Conservation (phyloP, 345 rosid species). For the Corchorus capsularis region DNA sequence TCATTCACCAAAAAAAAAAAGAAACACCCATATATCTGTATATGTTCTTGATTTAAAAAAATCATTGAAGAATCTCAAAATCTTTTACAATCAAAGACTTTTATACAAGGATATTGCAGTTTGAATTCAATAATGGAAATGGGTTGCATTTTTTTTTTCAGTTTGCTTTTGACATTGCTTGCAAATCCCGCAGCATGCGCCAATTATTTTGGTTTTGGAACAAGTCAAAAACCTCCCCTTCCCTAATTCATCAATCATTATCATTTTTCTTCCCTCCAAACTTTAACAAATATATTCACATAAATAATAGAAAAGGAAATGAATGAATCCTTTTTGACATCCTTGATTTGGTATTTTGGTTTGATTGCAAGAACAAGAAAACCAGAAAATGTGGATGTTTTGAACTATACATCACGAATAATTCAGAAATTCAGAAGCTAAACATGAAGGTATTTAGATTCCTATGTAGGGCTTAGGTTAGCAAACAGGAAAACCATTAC, state of each 20-base stretch:
- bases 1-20: too few relatives aligned
- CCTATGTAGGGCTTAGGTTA: not conserved
- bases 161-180: not conserved
- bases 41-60: too few relatives aligned
- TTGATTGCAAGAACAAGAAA: too few relatives aligned
- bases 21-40: too few relatives aligned
- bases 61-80: not conserved
- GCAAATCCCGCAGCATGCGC: not conserved
- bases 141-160: not conserved
- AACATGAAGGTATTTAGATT: not conserved
- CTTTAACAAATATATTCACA: too few relatives aligned
- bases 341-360: too few relatives aligned
- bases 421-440: not conserved
- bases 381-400: not conserved
- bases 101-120: not conserved
- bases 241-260: not conserved
- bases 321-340: too few relatives aligned
- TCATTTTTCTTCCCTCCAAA: not conserved
- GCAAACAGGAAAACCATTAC: not conserved
- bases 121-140: not conserved
- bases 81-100: not conserved
- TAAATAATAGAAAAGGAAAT: too few relatives aligned
- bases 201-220: conserved; percentile 1
- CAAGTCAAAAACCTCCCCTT: not conserved
- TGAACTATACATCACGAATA: not conserved